Evolutionary conservation across 208 protist genomes (phyloP), one percentile per base, ranked within the genome.

Genomic region (Wallacemonas rigidus): DNA sequence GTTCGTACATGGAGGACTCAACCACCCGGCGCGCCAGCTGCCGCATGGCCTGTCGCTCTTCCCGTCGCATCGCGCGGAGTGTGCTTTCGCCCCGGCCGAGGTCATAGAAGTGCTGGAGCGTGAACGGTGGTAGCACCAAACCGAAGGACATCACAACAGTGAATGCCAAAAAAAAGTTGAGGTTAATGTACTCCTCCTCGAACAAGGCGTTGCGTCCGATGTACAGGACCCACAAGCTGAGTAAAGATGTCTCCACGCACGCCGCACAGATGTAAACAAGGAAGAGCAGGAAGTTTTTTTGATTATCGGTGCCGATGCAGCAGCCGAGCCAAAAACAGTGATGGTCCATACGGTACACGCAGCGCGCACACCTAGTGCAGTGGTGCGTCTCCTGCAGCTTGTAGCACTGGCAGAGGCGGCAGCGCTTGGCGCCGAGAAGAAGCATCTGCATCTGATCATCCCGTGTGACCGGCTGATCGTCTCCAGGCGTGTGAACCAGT

Each of bases 281-380:
- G 50, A 87, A 89, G 1, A 97, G 81, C 15, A 97, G 69, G 70
- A 94, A 93, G 58, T 74, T 86, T 75, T 95, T 95, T 45, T 78
- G 72, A 76, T 97, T 98, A 9, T 85, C 79, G 35, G 76, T 69
- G 11, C 89, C 92, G 48, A 96, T 81, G 62, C 95, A 98, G 40
- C 79, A 76, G 62, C 88, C 89, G 35, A 95, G 80, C 81, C 79
- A 97, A 58, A 78, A 50, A 67, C 87, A 96, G 77, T 98, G 95
- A 71, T 95, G 75, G 63, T 96, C 85, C 61, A 86, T 86, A 39
- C 69, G 67, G 53, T 79, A 80, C 15, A 97, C 80, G 68, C 95
- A 98, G 36, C 73, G 75, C 40, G 79, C 72, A 71, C 95, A 98
- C 14, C 63, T 64, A 9, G 48, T 65, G 78, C 95, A 98, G 81